Evolutionary conservation across 2,329 filamentous ascomycete species (phyloP), one percentile per base, ranked within the genome.

Genomic region (Periconia sp.): DNA sequence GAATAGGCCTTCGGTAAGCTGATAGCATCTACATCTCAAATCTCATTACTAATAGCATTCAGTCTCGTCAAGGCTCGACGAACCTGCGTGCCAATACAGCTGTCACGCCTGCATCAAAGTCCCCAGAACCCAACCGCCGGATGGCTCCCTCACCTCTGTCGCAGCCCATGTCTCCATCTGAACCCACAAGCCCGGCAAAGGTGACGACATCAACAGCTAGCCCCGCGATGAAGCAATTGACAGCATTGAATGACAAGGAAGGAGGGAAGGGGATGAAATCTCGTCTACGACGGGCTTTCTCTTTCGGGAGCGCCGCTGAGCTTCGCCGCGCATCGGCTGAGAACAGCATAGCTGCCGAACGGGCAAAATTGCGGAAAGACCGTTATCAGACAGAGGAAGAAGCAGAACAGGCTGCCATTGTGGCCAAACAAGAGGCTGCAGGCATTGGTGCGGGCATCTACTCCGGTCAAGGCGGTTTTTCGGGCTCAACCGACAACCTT

Each of bases 401-500:
- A 73, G 88, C 89, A 3, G 93, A 97, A 72, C 92, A 97, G 74
- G 90, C 87, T 27, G 89, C 91, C 41, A 97, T 99, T 72, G 93
- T 91, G 33, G 86, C 91, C 70, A 89, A 90, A 70, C 94, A 99
- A 74, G 94, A 99, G 77, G 93, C 90, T 56, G 88, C 86, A 55
- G 94, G 94, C 18, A 86, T 99, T 58, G 94, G 94, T 55, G 92
- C 89, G 69, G 94, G 87, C 70, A 99, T 99, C 62, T 99, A 99
- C 72, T 90, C 89, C 20, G 90, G 91, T 14, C 86, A 90, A 68
- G 89, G 89, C 53, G 88, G 89, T 59, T 97, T 97, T 70, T 85
- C 87, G 15, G 89, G 91, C 14, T 99, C 94, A 5, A 97, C 91
- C 0, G 94, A 99, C 74, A 97, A 97, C 63, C 77, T 99, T 43